phyloP scores from a whole-genome alignment of 352 stramenopile species.

The Phytophthora palmivora region DNA sequence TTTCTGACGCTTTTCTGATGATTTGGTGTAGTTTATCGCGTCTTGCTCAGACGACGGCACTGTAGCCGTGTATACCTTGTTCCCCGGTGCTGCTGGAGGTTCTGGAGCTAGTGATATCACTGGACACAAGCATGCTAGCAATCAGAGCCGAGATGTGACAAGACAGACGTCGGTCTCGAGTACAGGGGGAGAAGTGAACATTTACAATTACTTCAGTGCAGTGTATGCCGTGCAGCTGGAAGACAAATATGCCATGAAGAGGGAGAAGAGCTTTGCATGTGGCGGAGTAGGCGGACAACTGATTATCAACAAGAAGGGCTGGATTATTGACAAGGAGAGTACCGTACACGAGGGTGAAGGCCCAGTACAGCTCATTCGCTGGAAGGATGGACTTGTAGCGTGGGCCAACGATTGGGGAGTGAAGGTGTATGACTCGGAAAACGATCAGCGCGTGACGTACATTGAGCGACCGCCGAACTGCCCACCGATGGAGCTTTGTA shows the following conservation, averaged over 20 bases:
- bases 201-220: constrained; percentile 90
- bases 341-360: constrained; percentile 88
- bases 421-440: constrained; percentile 83
- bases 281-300: constrained; percentile 79
- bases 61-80: constrained; percentile 81
- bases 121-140: constrained; percentile 29
- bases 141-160: constrained; percentile 17
- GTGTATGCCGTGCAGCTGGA: constrained; percentile 86
- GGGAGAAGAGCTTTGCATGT: constrained; percentile 84
- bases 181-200: constrained; percentile 85
- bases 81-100: constrained; percentile 36
- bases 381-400: constrained; percentile 76
- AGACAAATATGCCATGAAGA: constrained; percentile 79
- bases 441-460: constrained; percentile 82
- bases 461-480: constrained; percentile 82
- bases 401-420: constrained; percentile 90
- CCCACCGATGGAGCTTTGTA: constrained; percentile 84
- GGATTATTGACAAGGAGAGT: constrained; percentile 90
- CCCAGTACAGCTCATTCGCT: constrained; percentile 82
- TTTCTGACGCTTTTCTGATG: constrained; percentile 10
- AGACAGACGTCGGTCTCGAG: constrained; percentile 61
- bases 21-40: constrained; percentile 69
- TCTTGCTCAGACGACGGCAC: constrained; percentile 89
- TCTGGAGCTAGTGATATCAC: constrained; percentile 19
- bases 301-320: constrained; percentile 89